phyloP scores from a whole-genome alignment of 306 rosid genomes.

The Cicer cuneatum region DNA sequence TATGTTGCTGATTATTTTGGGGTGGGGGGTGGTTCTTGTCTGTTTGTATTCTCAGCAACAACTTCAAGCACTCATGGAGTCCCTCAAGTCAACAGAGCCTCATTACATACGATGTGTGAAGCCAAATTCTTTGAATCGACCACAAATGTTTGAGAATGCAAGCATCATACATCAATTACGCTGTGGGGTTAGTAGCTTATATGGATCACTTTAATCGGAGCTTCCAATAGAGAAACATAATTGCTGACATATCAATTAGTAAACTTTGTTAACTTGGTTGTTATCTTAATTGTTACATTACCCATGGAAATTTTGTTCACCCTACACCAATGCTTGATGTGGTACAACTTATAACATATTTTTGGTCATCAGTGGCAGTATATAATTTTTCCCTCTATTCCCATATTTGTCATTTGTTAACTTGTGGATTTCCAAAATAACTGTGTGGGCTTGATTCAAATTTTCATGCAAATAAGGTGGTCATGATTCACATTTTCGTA shows the following conservation, averaged over 20 bases:
- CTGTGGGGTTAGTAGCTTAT: conserved; percentile 83
- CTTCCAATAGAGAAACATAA: conserved; percentile 28
- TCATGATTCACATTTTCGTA: conserved; percentile 27
- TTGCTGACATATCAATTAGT: conserved; percentile 36
- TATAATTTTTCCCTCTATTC: background rate
- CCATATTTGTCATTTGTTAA: background rate
- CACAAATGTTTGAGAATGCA: conserved; percentile 85
- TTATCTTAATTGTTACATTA: conserved; percentile 4
- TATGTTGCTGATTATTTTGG: conserved; percentile 38
- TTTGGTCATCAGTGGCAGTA: background rate
- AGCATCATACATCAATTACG: conserved; percentile 95
- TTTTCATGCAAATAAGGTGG: conserved; percentile 38
- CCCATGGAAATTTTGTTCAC: background rate
- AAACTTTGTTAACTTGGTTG: conserved; percentile 11
- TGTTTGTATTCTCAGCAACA: conserved; percentile 70
- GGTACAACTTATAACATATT: conserved; percentile 8
- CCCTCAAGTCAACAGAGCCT: conserved; percentile 85
- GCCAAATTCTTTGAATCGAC: conserved; percentile 88
- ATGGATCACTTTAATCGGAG: conserved; percentile 38
- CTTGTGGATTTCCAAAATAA: background rate
- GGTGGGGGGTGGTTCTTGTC: conserved; percentile 7
- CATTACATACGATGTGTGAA: conserved; percentile 97
- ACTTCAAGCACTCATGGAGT: conserved; percentile 98
- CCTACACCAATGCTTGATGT: background rate
- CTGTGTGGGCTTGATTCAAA: conserved; percentile 9